These are phyloP conservation scores for Blastocladiella emersonii DNA, from an alignment of 371 early-diverging fungal species.

Conservation along the genomic window DNA sequence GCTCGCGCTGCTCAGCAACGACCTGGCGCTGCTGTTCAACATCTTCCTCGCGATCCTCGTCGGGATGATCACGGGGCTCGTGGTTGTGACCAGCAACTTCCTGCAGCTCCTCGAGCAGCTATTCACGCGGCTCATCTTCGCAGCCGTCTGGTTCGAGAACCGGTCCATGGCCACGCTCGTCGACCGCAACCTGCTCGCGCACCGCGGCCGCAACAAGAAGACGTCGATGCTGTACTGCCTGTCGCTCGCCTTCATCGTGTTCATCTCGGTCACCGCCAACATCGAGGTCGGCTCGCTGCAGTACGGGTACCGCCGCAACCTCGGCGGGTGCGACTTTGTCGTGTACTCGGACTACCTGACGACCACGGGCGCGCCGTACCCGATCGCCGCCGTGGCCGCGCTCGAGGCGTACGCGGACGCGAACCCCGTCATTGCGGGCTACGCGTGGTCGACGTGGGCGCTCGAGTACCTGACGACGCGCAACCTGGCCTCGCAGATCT, in stretches of 20 bases:
- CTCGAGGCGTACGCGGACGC: neutral
- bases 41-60: slow-evolving; percentile 16
- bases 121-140: slow-evolving; percentile 7
- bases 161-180: slow-evolving; percentile 10
- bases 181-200: slow-evolving; percentile 14
- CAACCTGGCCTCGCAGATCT: neutral
- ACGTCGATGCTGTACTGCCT: slow-evolving; percentile 19
- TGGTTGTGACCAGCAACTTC: slow-evolving; percentile 14
- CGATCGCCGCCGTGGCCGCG: neutral
- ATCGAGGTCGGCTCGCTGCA: slow-evolving; percentile 2
- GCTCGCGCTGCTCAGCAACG: slow-evolving; percentile 10
- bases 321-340: neutral
- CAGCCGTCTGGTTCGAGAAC: slow-evolving; percentile 13
- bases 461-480: neutral
- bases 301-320: neutral
- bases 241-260: slow-evolving; percentile 15
- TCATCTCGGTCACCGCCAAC: slow-evolving; percentile 10
- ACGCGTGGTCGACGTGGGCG: neutral
- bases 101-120: slow-evolving; percentile 13
- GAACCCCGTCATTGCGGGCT: neutral
- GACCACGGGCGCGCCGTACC: neutral
- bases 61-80: slow-evolving; percentile 18
- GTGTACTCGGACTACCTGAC: neutral
- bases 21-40: slow-evolving; percentile 15
- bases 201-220: slow-evolving; percentile 15